These are phyloP conservation scores for Solanum ossicruentum DNA, from an alignment of 257 asterid genomes.

Conservation along the genomic window DNA sequence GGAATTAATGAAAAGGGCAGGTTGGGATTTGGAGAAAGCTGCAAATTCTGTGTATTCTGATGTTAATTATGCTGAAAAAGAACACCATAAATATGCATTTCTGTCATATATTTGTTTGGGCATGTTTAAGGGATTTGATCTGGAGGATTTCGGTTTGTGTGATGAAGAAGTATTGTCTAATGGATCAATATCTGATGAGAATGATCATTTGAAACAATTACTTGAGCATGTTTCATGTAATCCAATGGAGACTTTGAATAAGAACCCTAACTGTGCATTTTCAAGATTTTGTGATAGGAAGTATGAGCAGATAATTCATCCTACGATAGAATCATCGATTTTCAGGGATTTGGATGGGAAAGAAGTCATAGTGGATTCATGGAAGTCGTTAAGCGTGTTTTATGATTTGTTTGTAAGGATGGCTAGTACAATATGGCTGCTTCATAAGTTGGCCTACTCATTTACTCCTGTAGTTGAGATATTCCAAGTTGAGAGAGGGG, in stretches of 20 bases:
- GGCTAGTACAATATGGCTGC: slow-evolving; percentile 91
- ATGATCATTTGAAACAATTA: slow-evolving; percentile 37
- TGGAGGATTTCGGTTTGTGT: slow-evolving; percentile 41
- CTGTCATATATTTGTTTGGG: slow-evolving; percentile 64
- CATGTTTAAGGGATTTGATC: slow-evolving; percentile 68
- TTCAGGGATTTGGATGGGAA: slow-evolving; percentile 63
- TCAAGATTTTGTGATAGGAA: slow-evolving; percentile 70
- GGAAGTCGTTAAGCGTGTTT: slow-evolving; percentile 73
- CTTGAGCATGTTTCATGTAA: slow-evolving; percentile 59
- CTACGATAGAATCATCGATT: slow-evolving; percentile 78
- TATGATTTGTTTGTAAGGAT: slow-evolving; percentile 76
- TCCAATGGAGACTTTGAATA: slow-evolving; percentile 68
- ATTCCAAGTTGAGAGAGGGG: slow-evolving; percentile 80
- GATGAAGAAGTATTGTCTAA: slow-evolving; percentile 15
- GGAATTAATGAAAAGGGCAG: slow-evolving; percentile 60
- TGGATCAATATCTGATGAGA: slow-evolving; percentile 6
- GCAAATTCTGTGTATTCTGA: slow-evolving; percentile 47
- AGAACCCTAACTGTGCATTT: slow-evolving; percentile 58
- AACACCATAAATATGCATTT: slow-evolving; percentile 64
- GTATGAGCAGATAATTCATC: slow-evolving; percentile 80
- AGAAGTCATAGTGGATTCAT: slow-evolving; percentile 72
- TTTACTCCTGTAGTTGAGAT: slow-evolving; percentile 68
- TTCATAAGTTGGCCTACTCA: slow-evolving; percentile 71
- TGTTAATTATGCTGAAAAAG: slow-evolving; percentile 37
- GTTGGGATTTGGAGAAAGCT: slow-evolving; percentile 85